Evolutionary conservation across 1,284 basidiomycete species (phyloP).

Genomic region (Butyriboletus appendiculatus): DNA sequence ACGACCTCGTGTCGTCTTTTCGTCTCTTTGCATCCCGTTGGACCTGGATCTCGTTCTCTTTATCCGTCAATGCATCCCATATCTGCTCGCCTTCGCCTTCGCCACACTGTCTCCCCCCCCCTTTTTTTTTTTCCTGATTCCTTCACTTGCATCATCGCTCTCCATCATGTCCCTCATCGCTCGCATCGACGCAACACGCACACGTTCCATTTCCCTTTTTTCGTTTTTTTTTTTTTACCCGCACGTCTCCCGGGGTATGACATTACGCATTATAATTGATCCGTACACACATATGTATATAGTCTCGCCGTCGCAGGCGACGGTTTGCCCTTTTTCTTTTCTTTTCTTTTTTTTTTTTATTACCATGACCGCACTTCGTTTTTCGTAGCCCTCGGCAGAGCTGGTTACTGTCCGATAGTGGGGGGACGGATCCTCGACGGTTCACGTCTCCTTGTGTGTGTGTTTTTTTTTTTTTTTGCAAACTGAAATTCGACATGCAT

Average conservation of each 20-base stretch:
- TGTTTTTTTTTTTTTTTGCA: too few relatives aligned
- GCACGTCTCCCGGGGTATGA: slow-evolving; percentile 17
- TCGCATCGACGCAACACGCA: slow-evolving; percentile 21
- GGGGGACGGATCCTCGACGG: slow-evolving; percentile 17
- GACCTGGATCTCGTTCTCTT: slow-evolving; percentile 11
- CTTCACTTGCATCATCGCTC: slow-evolving; percentile 29
- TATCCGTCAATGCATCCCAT: slow-evolving; percentile 9
- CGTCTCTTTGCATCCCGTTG: slow-evolving; percentile 3
- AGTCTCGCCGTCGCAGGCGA: slow-evolving; percentile 28
- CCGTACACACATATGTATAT: slow-evolving; percentile 25
- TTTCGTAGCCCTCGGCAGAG: slow-evolving; percentile 11
- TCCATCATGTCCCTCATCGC: slow-evolving; percentile 13
- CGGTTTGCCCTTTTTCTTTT: background rate
- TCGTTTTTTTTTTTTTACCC: background rate
- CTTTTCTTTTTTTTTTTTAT: slow-evolving; percentile 4
- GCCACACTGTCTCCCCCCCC: background rate
- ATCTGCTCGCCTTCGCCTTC: slow-evolving; percentile 9
- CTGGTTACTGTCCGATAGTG: slow-evolving; percentile 13
- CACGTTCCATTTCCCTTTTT: slow-evolving; percentile 7
- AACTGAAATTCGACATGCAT: slow-evolving; percentile 11
- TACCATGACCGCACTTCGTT: slow-evolving; percentile 12
- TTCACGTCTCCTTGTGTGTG: too few relatives aligned
- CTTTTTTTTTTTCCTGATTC: background rate
- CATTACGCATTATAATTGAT: slow-evolving; percentile 32
- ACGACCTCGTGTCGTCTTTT: background rate